These are phyloP conservation scores for Trichophyton rubrum DNA, from an alignment of 2,329 filamentous ascomycete genomes.

Conservation along the genomic window DNA sequence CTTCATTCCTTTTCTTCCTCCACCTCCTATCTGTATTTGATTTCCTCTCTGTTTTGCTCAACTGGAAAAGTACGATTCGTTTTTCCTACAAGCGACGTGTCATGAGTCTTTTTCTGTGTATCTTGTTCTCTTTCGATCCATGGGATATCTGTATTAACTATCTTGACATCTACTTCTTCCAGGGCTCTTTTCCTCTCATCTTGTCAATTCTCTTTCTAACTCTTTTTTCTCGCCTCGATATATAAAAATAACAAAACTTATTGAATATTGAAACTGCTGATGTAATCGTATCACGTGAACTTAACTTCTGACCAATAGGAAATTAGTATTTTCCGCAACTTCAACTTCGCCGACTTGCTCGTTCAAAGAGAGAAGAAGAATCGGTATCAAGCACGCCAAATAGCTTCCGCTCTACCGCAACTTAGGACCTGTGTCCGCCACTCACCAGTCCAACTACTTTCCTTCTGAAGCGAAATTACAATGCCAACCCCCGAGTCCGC, in stretches of 20 bases:
- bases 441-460: not conserved
- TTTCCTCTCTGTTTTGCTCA: not conserved
- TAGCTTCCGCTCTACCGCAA: not conserved
- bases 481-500: slow-evolving; percentile 56
- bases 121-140: not conserved
- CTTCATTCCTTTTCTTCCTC: not conserved
- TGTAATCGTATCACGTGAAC: not conserved
- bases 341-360: not conserved
- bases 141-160: not conserved
- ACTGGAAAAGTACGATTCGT: slow-evolving; percentile 1
- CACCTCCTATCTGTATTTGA: not conserved
- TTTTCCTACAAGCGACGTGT: not conserved
- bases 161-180: not conserved
- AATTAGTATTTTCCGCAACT: not conserved
- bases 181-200: not conserved
- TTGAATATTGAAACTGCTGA: not conserved
- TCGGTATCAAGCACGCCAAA: not conserved
- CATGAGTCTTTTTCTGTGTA: not conserved
- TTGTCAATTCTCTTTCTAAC: not conserved
- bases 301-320: not conserved
- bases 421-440: not conserved
- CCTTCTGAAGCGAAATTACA: slow-evolving; percentile 4
- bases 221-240: not conserved
- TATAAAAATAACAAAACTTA: not conserved
- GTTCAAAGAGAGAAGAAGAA: not conserved